Evolutionary conservation across 805 yeast genomes (phyloP), one percentile per base, ranked within the genome.

Genomic region (Yamadazyma nakazawae): DNA sequence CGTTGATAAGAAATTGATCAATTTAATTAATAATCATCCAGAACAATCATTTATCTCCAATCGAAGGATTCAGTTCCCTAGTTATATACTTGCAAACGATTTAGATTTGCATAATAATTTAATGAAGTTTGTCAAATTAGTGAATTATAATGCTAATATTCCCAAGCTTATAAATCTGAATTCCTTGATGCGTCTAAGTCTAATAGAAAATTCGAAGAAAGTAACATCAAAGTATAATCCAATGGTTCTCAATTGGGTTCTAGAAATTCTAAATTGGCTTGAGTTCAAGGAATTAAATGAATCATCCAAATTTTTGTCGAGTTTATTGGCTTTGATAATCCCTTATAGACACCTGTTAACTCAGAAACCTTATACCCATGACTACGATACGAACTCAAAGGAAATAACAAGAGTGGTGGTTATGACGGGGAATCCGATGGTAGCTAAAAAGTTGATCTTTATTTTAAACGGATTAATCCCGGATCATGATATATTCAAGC

Each of bases 401-500:
- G 74, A 68, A 36, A 59, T 71, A n/a, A 67, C 76, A 7, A 66
- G 84, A 37, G 67, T 81, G 1, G 80, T 80, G 1, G 67, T 81
- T 3, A 72, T 80, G 76, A 80, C 85, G 0, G 77, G 81, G 13
- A 81, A 81, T 55, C 79, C 81, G 31, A 75, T 75, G 7, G 82
- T 81, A 9, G 83, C 85, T 1, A 81, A 80, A 54, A 80, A 80
- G 55, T 62, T 81, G 45, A 65, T 80, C 0, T 80, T 79, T 46
- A 75, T 81, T 7, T 51, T 81, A 8, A 71, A 79, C 44, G 84
- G 80, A 0, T 48, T 81, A 21, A 59, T 81, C 14, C 75, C 79
- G 1, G 70, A 71, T 52, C 66, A 62, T 31, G 55, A 55, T 24
- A 43, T 51, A 13, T 45, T 31, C 26, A 10, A 37, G 21, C 17